Evolutionary conservation across 2,329 filamentous ascomycete genomes (phyloP).

Genomic region (Atkinsonella texensis): DNA sequence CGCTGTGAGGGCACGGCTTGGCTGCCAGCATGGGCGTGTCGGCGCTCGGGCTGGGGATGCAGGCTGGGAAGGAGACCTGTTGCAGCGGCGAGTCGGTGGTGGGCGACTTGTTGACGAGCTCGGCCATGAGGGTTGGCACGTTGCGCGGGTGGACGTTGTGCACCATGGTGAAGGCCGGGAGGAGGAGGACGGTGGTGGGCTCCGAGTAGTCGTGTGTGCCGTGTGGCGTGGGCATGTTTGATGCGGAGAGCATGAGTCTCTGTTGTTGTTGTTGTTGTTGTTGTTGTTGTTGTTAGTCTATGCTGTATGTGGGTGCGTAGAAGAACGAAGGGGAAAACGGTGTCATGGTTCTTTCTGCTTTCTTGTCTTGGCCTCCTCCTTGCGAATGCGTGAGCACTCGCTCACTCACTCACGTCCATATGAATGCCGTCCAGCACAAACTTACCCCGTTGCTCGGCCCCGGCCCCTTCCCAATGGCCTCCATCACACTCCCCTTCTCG

Average conservation of each 20-base stretch:
- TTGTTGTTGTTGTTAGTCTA: not conserved
- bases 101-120: slow-evolving; percentile 58
- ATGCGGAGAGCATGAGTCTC: slow-evolving; percentile 84
- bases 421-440: slow-evolving; percentile 8
- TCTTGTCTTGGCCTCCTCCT: too few relatives aligned
- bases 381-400: too few relatives aligned
- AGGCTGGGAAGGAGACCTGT: slow-evolving; percentile 24
- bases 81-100: slow-evolving; percentile 58
- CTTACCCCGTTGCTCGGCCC: slow-evolving; percentile 58
- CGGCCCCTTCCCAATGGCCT: slow-evolving; percentile 50
- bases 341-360: too few relatives aligned
- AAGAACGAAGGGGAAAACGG: too few relatives aligned
- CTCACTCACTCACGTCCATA: too few relatives aligned
- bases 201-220: slow-evolving; percentile 49
- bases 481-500: slow-evolving; percentile 77
- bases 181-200: slow-evolving; percentile 69
- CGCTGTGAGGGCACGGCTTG: slow-evolving; percentile 62
- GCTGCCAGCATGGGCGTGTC: slow-evolving; percentile 21
- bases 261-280: too few relatives aligned
- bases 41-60: slow-evolving; percentile 18
- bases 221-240: slow-evolving; percentile 73
- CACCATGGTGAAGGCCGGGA: slow-evolving; percentile 73
- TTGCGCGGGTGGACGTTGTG: slow-evolving; percentile 70
- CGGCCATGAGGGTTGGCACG: slow-evolving; percentile 58
- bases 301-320: not conserved